Percentiles rank a stretch among this genome's conserved stretches.
Evolutionary conservation across 2,329 filamentous ascomycete genomes (phyloP).

Genomic region (Lojkania enalia): DNA sequence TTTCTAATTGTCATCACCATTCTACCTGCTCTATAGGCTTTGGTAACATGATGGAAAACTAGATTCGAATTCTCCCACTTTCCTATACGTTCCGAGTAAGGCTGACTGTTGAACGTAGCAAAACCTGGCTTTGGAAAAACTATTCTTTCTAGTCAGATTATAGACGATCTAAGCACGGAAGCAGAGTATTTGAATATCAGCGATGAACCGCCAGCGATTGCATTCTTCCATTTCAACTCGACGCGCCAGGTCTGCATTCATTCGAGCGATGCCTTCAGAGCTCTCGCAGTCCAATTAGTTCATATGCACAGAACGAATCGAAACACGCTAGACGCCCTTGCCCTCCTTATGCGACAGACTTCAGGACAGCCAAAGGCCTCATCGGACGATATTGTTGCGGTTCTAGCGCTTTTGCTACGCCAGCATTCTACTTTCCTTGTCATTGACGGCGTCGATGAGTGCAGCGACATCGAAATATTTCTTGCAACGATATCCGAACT

Average conservation of each 20-base stretch:
- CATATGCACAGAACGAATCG: conserved; percentile 27
- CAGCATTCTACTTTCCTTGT: conserved; percentile 37
- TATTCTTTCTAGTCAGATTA: conserved; percentile 26
- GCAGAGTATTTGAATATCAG: conserved; percentile 27
- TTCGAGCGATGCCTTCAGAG: conserved; percentile 28
- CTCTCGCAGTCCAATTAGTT: conserved; percentile 30
- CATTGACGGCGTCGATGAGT: conserved; percentile 36
- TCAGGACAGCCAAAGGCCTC: conserved; percentile 28
- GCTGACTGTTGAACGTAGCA: too few species aligned
- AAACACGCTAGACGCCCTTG: conserved; percentile 29
- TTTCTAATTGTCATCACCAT: too few species aligned
- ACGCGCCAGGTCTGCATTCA: conserved; percentile 19
- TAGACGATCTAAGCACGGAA: conserved; percentile 25
- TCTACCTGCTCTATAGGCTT: too few species aligned
- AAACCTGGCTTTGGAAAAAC: conserved; percentile 37
- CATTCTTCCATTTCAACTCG: conserved; percentile 30
- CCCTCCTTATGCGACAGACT: conserved; percentile 31
- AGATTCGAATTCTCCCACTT: too few species aligned
- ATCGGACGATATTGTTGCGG: conserved; percentile 29
- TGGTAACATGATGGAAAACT: too few species aligned
- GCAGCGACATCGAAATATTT: conserved; percentile 22
- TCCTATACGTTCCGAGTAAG: too few species aligned
- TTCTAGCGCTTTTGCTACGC: conserved; percentile 29
- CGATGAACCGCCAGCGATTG: conserved; percentile 26
- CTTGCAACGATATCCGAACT: conserved; percentile 26